Evolutionary conservation across 805 yeast species (phyloP).

Genomic region (Saccharomycopsis javanensis): DNA sequence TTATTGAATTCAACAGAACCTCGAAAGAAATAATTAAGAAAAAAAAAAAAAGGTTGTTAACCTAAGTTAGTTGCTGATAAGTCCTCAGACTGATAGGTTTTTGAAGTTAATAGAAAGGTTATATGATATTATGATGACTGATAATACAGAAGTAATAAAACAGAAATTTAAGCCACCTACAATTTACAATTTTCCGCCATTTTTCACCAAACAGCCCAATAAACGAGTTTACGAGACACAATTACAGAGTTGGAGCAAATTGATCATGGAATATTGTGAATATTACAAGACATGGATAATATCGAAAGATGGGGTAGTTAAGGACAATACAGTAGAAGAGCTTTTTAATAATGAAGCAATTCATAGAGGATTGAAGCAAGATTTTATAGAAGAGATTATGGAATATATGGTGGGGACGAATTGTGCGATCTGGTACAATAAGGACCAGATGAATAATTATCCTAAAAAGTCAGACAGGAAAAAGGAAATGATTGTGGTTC

Average conservation of each 20-base stretch:
- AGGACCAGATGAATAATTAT: constrained; percentile 29
- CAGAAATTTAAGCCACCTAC: constrained; percentile 33
- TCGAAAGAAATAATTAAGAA: too few relatives aligned
- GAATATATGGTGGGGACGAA: constrained; percentile 44
- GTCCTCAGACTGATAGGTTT: too few relatives aligned
- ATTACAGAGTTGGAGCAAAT: constrained; percentile 62
- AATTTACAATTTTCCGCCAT: constrained; percentile 76
- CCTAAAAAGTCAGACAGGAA: constrained; percentile 44
- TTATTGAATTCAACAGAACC: too few relatives aligned
- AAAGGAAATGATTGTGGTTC: constrained; percentile 46
- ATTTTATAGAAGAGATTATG: constrained; percentile 48
- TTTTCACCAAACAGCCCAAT: constrained; percentile 84
- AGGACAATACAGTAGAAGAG: constrained; percentile 21
- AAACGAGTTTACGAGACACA: constrained; percentile 70
- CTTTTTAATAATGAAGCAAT: constrained; percentile 45
- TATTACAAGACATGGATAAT: constrained; percentile 46
- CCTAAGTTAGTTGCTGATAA: too few relatives aligned
- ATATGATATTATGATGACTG: too few relatives aligned
- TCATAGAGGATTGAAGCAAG: constrained; percentile 43
- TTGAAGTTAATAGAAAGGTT: too few relatives aligned
- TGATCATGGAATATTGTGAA: constrained; percentile 55
- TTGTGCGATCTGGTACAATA: constrained; percentile 37
- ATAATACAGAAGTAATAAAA: background rate
- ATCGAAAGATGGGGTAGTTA: constrained; percentile 29
- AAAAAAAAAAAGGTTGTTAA: background rate